A percentile compares a stretch with the other conserved stretches of the same genome.
These are phyloP conservation scores for Monosporascus ibericus DNA, from an alignment of 2,329 filamentous ascomycete genomes.

Conservation along the genomic window DNA sequence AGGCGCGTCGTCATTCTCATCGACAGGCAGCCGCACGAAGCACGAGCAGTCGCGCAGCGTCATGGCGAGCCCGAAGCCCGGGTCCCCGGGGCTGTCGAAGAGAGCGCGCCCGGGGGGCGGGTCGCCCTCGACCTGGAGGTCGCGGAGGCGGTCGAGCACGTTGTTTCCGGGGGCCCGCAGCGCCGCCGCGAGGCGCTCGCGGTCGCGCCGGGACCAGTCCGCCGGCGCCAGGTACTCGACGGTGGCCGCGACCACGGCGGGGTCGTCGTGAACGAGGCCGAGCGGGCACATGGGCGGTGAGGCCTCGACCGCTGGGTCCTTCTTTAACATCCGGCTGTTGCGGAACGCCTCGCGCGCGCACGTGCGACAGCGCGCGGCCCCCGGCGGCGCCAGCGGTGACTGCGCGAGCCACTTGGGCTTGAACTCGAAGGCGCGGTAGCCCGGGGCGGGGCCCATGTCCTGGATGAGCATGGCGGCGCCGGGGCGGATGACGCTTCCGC, in stretches of 20 bases:
- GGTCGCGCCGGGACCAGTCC: slow-evolving; percentile 23
- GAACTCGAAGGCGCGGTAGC: slow-evolving; percentile 56
- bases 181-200: slow-evolving; percentile 29
- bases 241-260: slow-evolving; percentile 36
- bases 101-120: slow-evolving; percentile 33
- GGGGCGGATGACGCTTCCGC: slow-evolving; percentile 36
- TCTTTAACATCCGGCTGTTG: slow-evolving; percentile 37
- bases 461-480: slow-evolving; percentile 66
- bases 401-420: slow-evolving; percentile 82
- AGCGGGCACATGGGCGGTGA: slow-evolving; percentile 54
- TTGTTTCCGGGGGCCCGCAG: slow-evolving; percentile 25
- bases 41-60: slow-evolving; percentile 75
- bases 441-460: slow-evolving; percentile 55
- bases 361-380: slow-evolving; percentile 63
- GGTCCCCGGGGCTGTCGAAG: slow-evolving; percentile 29
- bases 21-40: slow-evolving; percentile 46
- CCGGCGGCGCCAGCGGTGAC: slow-evolving; percentile 62
- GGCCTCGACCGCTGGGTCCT: slow-evolving; percentile 25
- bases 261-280: slow-evolving; percentile 50
- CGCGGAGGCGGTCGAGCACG: slow-evolving; percentile 30
- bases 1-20: slow-evolving; percentile 17
- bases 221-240: slow-evolving; percentile 33
- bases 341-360: slow-evolving; percentile 53
- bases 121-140: slow-evolving; percentile 34
- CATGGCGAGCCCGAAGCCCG: slow-evolving; percentile 64